A percentile compares a stretch with the other conserved stretches of the same genome.
Conservation (phyloP, 2,329 filamentous ascomycete genomes). For the Didymellaceae sp. region DNA sequence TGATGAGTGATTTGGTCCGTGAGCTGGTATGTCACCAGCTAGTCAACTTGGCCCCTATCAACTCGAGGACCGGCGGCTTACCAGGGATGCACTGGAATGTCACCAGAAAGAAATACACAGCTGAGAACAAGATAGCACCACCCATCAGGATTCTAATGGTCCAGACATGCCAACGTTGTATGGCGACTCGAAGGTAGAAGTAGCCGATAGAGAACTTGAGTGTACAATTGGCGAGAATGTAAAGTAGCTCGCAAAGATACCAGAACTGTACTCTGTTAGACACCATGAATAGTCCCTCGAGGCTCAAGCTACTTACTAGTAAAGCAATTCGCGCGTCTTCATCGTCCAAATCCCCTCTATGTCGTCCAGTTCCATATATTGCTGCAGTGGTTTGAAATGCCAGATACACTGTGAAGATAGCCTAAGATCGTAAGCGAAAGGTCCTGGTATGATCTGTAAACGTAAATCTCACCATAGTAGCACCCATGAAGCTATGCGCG, state of each 20-base stretch:
- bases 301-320: slow-evolving; percentile 23
- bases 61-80: slow-evolving; percentile 7
- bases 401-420: slow-evolving; percentile 51
- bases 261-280: slow-evolving; percentile 48
- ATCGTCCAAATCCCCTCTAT: slow-evolving; percentile 43
- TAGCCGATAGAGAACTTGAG: slow-evolving; percentile 61
- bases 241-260: slow-evolving; percentile 65
- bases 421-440: slow-evolving; percentile 20
- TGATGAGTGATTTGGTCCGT: neutral
- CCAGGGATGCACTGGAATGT: slow-evolving; percentile 61
- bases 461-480: slow-evolving; percentile 36
- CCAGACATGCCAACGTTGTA: slow-evolving; percentile 53
- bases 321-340: slow-evolving; percentile 39
- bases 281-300: neutral
- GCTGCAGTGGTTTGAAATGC: slow-evolving; percentile 49
- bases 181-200: slow-evolving; percentile 61
- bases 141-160: slow-evolving; percentile 57
- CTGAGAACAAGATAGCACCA: slow-evolving; percentile 54
- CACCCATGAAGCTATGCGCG: slow-evolving; percentile 43
- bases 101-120: slow-evolving; percentile 59
- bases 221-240: slow-evolving; percentile 56
- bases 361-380: slow-evolving; percentile 49
- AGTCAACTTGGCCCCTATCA: neutral
- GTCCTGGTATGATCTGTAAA: neutral
- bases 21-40: neutral